phyloP scores from a whole-genome alignment of 78 protist species.

The Dictyostelium discoideum region dicty_2.7 NC_007090.3:4997001-4997500 shows the following conservation, averaged over 20 bases:
- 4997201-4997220: background rate
- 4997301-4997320: background rate
- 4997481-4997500: background rate
- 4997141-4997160: background rate
- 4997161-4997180: background rate
- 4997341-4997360: background rate
- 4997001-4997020: background rate
- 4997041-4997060: background rate
- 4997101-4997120: background rate
- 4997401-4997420: background rate
- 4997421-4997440: background rate
- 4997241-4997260: background rate
- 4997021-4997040: background rate
- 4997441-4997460: background rate
- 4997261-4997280: background rate
- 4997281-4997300: background rate
- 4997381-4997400: background rate
- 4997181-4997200: background rate
- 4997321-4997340: background rate
- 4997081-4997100: background rate
- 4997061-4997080: background rate
- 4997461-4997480: background rate
- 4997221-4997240: background rate
- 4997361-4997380: background rate
- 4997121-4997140: background rate